phyloP scores from a whole-genome alignment of 2,329 filamentous ascomycete species.

The Hymenoscyphus albidus region DNA sequence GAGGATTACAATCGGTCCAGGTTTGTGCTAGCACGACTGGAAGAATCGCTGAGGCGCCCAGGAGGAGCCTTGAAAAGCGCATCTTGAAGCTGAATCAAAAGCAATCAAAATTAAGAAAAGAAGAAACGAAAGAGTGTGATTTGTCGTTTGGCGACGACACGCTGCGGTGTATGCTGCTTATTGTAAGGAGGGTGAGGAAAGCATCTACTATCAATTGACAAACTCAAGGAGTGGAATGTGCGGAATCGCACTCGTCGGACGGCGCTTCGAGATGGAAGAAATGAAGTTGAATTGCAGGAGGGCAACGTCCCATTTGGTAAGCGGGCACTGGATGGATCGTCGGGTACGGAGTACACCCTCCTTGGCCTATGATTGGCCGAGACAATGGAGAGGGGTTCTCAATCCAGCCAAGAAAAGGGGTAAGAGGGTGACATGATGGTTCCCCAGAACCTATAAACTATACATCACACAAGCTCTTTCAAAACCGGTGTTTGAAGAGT shows the following conservation, averaged over 20 bases:
- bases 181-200: neutral
- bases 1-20: constrained; percentile 72
- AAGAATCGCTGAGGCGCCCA: constrained; percentile 29
- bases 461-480: neutral
- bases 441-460: neutral
- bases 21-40: constrained; percentile 64
- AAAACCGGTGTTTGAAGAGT: neutral
- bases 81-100: constrained; percentile 16
- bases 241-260: neutral
- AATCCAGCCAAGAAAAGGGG: neutral
- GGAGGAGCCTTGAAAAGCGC: constrained; percentile 25
- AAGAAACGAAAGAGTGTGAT: constrained; percentile 4
- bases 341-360: neutral
- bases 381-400: neutral
- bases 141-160: constrained; percentile 5
- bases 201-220: neutral
- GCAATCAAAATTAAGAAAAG: neutral
- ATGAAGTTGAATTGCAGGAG: neutral
- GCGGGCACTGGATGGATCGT: neutral
- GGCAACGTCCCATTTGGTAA: neutral
- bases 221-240: constrained; percentile 15
- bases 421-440: neutral
- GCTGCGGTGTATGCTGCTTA: neutral
- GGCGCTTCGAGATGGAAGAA: neutral
- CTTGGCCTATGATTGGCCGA: neutral